Conservation (phyloP, 78 protist species). For the Polysphondylium violaceum region DNA sequence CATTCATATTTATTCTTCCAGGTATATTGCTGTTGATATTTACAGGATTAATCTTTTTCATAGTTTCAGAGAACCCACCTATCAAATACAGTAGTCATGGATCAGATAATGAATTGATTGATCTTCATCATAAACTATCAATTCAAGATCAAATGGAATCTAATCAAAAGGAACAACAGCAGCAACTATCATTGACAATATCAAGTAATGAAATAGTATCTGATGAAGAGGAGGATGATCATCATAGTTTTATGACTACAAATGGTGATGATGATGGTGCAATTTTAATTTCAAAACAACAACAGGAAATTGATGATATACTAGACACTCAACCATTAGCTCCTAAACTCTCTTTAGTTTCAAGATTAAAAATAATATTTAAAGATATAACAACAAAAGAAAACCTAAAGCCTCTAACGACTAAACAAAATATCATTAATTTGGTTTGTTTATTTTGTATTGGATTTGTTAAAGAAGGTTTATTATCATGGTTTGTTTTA, state of each 20-base stretch:
- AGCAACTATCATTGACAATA: background rate
- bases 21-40: background rate
- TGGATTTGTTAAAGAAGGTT: constrained; percentile 34
- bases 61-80: constrained; percentile 20
- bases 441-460: constrained; percentile 6
- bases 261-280: background rate
- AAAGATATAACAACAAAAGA: constrained; percentile 23
- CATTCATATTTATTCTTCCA: background rate
- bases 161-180: background rate
- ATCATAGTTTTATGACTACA: no score
- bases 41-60: background rate
- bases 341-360: background rate
- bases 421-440: constrained; percentile 12
- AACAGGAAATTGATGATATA: background rate
- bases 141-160: background rate
- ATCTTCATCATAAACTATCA: background rate
- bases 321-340: background rate
- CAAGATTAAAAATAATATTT: background rate
- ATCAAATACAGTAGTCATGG: background rate
- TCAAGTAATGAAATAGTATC: background rate
- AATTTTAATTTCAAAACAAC: background rate
- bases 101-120: background rate
- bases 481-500: constrained; percentile 9
- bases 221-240: background rate
- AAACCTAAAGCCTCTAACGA: constrained; percentile 6